Base-by-base conservation (phyloP, 495 filamentous ascomycete genomes). In the Xylaria nigripes region DNA sequence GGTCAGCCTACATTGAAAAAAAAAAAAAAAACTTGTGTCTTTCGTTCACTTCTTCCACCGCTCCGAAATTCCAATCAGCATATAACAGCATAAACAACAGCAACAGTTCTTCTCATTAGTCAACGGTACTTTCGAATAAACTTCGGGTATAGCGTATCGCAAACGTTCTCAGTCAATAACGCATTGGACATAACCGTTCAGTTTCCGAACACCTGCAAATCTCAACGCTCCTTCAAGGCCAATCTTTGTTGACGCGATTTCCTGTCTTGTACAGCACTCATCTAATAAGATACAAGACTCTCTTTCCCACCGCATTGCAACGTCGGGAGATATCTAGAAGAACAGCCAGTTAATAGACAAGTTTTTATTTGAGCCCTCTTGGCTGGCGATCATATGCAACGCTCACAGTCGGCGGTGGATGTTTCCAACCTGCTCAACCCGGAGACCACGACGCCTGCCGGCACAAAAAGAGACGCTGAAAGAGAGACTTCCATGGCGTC, bases 341-440 rank as follows among this genome's bases (percentile, higher is more conserved):
- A 54, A 47, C 52, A 7, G 32, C 45, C 16, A 30, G 5, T 30
- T 10, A 4, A 30, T 25, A 45, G 18, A 55, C 16, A 27, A 16
- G 16, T 49, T 25, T 40, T 15, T 36, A 34, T 15, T 2, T n/a
- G 55, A 54, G 64, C 61, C 64, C 61, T 60, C 59, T 64, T 59
- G 61, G 64, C 64, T 64, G 63, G 59, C 62, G 63, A 72, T 83
- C 83, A 82, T 79, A 89, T 89, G 85, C 83, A 86, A 75, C 78
- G 81, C 68, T 72, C 81, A 74, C 77, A 76, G 61, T 84, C 84
- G 51, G 80, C 84, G 69, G 81, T 84, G 72, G 85, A 85, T 78
- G 86, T 89, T 67, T 84, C 81, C 69, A 86, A 84, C 77, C 84
- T 89, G 64, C 82, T 89, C 68, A 87, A 87, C 63, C 84, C 81